phyloP scores from a whole-genome alignment of 2,329 filamentous ascomycete species.

The Ploettnerulaceae sp. region DNA sequence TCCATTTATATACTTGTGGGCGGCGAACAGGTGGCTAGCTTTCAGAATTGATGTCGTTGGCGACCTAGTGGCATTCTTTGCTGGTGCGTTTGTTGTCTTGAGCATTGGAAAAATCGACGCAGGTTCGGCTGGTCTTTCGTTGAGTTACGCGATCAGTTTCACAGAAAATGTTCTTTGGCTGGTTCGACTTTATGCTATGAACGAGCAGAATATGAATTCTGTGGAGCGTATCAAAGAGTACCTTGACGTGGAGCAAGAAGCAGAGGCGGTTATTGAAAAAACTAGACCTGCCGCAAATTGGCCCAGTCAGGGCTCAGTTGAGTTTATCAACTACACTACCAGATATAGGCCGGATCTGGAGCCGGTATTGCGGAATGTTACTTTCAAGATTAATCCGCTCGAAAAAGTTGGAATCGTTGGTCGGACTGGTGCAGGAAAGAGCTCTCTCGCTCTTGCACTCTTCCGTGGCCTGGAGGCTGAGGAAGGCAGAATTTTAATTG shows the following conservation, averaged over 20 bases:
- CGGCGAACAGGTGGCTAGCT: conserved; percentile 91
- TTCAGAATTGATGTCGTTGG: conserved; percentile 88
- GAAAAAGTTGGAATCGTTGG: conserved; percentile 97
- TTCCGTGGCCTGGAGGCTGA: conserved; percentile 94
- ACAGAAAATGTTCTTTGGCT: conserved; percentile 97
- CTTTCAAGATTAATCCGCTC: conserved; percentile 76
- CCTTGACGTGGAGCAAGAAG: conserved; percentile 92
- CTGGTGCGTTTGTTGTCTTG: conserved; percentile 82
- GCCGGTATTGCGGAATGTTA: conserved; percentile 76
- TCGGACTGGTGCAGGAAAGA: conserved; percentile 93
- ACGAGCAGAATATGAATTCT: conserved; percentile 99
- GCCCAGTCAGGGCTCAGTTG: conserved; percentile 79
- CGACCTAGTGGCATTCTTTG: conserved; percentile 88
- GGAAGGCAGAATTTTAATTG: conserved; percentile 81
- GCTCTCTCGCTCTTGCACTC: conserved; percentile 84
- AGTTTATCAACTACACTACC: conserved; percentile 86
- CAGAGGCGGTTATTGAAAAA: conserved; percentile 69
- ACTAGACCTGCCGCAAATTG: conserved; percentile 74
- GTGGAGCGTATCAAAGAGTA: conserved; percentile 98
- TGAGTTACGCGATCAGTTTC: conserved; percentile 95
- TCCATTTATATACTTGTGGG: conserved; percentile 96
- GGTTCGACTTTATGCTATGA: conserved; percentile 85
- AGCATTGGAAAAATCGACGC: conserved; percentile 81
- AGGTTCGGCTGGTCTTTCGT: conserved; percentile 84
- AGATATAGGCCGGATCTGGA: conserved; percentile 85